Base-by-base conservation (phyloP, 208 protist genomes). In the Trypanosoma mega region DNA sequence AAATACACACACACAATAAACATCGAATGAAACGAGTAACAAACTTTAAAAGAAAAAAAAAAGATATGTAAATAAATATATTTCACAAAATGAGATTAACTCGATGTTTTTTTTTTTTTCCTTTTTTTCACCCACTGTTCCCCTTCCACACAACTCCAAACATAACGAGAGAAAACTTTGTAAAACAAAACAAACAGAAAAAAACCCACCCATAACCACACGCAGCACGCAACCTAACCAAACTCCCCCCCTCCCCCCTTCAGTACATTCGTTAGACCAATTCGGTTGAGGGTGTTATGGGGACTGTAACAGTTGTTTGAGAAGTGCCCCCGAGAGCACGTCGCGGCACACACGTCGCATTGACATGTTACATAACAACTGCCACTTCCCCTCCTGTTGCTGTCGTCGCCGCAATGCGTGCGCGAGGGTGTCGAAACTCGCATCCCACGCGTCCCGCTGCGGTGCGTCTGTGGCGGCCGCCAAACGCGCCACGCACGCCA, bases 311-410 rank as follows among this genome's bases (percentile, higher is more conserved):
- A 70, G 3, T 30, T 53, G 5, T 39, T 63, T 33, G 11, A 70
- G 18, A 12, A 70, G 20, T 34, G 44, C 39, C 9, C 55, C 55
- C 5, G 54, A 58, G 0, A 70, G 27, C 29, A 70, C 39, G 16
- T 70, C 64, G 11, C 48, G 43, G 30, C 64, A 70, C 14, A 70
- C 56, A 21, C 20, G 30, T 34, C 37, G 44, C 55, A 70, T 57
- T 0, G 55, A 20, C 20, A 33, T 51, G 21, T 70, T 70, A 7
- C 26, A 36, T 8, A 70, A 23, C 29, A 63, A 16, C 30, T 58
- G 48, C 64, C 64, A 63, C 27, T 55, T 62, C 9, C 64, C 64
- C n/a, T 70, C 64, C 30, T 70, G 64, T 24, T 58, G 36, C 23
- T 70, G 64, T 11, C 64, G 53, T 0, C 33, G 47, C 21, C 33